Base-by-base conservation (phyloP, 2,329 filamentous ascomycete species). In the Sporothrix phasma region DNA sequence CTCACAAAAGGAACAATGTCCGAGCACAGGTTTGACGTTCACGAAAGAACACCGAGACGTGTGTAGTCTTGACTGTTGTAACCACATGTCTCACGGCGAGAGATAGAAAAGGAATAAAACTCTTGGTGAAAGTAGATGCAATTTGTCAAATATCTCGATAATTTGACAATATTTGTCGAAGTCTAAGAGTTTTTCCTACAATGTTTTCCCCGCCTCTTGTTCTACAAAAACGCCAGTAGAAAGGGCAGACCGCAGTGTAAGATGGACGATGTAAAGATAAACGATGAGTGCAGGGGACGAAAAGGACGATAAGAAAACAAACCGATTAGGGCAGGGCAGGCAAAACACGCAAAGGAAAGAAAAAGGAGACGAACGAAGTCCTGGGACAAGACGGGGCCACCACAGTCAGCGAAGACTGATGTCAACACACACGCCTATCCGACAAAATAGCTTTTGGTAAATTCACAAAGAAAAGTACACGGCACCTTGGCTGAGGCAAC, bases 191-290 rank as follows among this genome's bases (percentile, higher is more conserved):
- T 64, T n/a, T 60, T 46, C 34, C 51, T 41, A 26, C 46, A 6
- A 41, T 43, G 41, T 60, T 46, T 37, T 34, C 59, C n/a, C 46
- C 60, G 22, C 49, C 63, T 61, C 47, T 64, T 41, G 63, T 61
- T 64, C 63, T 64, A 64, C 54, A 64, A 29, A 54, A 64, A 64
- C 63, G 63, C 63, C 63, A 61, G 51, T 15, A 34, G 45, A 47
- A 62, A 39, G 17, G 29, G 26, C 43, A 59, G 26, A 22, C 49
- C 39, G 41, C 37, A 41, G 29, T 56, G 61, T 63, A 47, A 46
- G 31, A 51, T 51, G 11, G n/a, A 24, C 31, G 15, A 49, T 19
- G 62, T 43, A 58, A n/a, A 34, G 26, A 19, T 31, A 19, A 26
- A 19, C 0, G 19, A 22, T 15, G 37, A 34, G n/a, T 15, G 43